Evolutionary conservation across 345 rosid genomes (phyloP), one percentile per base, ranked within the genome.

Genomic region (Cardamine occulta): DNA sequence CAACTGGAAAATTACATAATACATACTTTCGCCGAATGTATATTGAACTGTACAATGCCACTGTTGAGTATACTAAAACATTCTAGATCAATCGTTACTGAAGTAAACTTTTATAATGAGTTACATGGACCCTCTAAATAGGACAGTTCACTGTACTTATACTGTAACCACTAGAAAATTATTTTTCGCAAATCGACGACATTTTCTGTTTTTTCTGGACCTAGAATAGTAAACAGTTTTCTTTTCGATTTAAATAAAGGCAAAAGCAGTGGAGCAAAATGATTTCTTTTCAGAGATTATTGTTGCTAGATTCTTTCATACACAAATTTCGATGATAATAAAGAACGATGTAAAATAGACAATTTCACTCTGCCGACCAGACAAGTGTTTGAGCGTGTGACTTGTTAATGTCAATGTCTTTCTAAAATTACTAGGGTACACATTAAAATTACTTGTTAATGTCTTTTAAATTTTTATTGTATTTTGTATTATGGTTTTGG

Each of bases 101-200:
- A 39, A 73, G 62, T n/a, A n/a, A n/a, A n/a, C n/a, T 52, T 7
- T 63, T 26, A 17, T 52, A 52, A 73, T 73, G 70, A 52, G 52
- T 62, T 62, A 49, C 53, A 29, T 53, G 63, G 76, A 52, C 69
- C 54, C 31, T 62, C 31, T 73, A 10, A 45, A 1, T 3, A 17
- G 5, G 34, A 52, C 70, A 7, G 12, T 62, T 52, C 69, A 2
- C 12, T 59, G 37, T 35, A 32, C 24, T 60, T 6, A 49, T 2
- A 49, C 75, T 61, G 76, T 62, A 72, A n/a, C 76, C 70, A 62
- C 68, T 51, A 15, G 7, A 6, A 3, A 13, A 10, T 2, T 32
- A 5, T 9, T 70, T 45, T 12, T 31, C 39, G 4, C 32, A 7
- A 34, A 24, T 60, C 59, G 49, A 59, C 37, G 14, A n/a, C 62